Conservation (phyloP, 1,284 basidiomycete species). For the Puccinia coronata region DNA sequence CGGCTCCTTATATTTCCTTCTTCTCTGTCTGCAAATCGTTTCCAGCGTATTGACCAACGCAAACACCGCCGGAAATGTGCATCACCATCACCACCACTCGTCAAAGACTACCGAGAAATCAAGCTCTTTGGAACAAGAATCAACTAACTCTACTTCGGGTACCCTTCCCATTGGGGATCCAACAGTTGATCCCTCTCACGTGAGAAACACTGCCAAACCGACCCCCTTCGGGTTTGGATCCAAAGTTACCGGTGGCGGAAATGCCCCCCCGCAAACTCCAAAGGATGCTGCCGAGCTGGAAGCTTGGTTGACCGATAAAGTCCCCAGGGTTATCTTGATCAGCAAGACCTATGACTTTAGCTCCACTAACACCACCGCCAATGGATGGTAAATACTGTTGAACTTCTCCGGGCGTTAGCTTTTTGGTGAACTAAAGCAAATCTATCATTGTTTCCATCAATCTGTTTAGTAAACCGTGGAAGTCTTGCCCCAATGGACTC, state of each 20-base stretch:
- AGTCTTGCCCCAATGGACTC: conserved; percentile 6
- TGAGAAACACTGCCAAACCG: background rate
- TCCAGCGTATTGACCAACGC: background rate
- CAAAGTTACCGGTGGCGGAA: conserved; percentile 35
- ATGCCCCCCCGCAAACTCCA: conserved; percentile 10
- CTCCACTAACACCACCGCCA: background rate
- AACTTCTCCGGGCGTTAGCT: background rate
- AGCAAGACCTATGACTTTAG: conserved; percentile 30
- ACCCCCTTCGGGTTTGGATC: background rate
- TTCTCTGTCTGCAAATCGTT: background rate
- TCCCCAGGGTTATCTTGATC: conserved; percentile 42
- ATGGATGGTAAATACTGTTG: conserved; percentile 13
- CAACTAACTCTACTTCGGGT: background rate
- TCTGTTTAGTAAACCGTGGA: background rate
- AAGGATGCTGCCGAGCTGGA: conserved; percentile 3
- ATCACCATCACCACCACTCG: conserved; percentile 4
- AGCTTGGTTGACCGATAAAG: conserved; percentile 22
- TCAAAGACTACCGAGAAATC: background rate
- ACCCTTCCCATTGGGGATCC: too few relatives aligned
- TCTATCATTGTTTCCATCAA: background rate
- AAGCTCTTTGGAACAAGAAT: background rate
- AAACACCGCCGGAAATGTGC: background rate
- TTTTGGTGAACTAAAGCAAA: background rate
- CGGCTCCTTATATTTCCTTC: background rate
- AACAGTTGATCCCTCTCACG: background rate